phyloP scores from a whole-genome alignment of 2,329 filamentous ascomycete genomes.

The Talaromyces sp. region DNA sequence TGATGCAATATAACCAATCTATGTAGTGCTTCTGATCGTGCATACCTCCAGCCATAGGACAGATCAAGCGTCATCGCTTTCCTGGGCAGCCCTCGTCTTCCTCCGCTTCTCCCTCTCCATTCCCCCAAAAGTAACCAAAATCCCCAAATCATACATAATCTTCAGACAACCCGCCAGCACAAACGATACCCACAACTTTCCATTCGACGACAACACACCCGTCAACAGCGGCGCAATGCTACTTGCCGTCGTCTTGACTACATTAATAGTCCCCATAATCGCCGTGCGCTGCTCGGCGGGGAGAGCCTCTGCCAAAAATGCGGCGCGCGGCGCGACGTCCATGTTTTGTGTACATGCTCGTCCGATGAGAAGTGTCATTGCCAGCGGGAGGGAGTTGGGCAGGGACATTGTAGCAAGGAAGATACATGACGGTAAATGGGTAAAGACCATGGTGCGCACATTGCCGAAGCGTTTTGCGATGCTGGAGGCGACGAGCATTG shows the following conservation, averaged over 20 bases:
- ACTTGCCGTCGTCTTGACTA: conserved; percentile 63
- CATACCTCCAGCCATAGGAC: too few species aligned
- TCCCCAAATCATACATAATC: conserved; percentile 57
- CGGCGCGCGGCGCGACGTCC: conserved; percentile 67
- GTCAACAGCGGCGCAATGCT: conserved; percentile 63
- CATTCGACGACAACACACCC: conserved; percentile 57
- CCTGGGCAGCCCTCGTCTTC: background rate
- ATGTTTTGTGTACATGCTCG: conserved; percentile 63
- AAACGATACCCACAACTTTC: conserved; percentile 62
- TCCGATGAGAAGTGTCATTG: conserved; percentile 60
- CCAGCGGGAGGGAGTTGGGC: conserved; percentile 51
- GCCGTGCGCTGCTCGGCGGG: conserved; percentile 65
- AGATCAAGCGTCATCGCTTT: background rate
- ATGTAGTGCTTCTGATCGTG: background rate
- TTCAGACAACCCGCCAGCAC: conserved; percentile 62
- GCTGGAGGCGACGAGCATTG: conserved; percentile 54
- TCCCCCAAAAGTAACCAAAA: conserved; percentile 51
- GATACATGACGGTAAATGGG: conserved; percentile 66
- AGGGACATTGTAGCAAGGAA: conserved; percentile 63
- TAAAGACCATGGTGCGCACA: conserved; percentile 69
- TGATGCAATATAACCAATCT: background rate
- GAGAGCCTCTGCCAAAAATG: conserved; percentile 65
- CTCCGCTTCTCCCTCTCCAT: conserved; percentile 23
- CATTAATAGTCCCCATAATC: conserved; percentile 67
- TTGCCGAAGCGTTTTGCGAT: conserved; percentile 63